These are phyloP conservation scores for Senecio squalidus DNA, from an alignment of 140 eudicot species.

Conservation along the genomic window DNA sequence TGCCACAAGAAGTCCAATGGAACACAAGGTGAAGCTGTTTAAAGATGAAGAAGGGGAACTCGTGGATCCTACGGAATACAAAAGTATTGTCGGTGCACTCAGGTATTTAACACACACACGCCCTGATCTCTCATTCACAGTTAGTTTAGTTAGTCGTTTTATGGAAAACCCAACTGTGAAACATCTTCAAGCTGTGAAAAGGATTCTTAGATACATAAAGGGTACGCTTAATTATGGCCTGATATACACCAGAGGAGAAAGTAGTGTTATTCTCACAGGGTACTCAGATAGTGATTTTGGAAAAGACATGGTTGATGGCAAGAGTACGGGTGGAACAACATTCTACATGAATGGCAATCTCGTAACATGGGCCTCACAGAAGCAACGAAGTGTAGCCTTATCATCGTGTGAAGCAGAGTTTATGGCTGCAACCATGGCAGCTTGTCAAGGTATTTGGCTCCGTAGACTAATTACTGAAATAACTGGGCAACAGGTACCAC, in stretches of 20 bases:
- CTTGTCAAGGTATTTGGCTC: neutral
- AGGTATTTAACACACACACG: neutral
- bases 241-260: neutral
- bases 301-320: neutral
- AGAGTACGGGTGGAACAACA: neutral
- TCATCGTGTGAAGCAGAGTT: neutral
- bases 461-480: neutral
- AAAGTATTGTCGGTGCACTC: neutral
- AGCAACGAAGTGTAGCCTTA: neutral
- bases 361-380: neutral
- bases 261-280: neutral
- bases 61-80: neutral
- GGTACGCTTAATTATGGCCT: neutral
- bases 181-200: neutral
- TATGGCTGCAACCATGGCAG: neutral
- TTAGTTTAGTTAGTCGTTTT: neutral
- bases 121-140: neutral
- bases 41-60: neutral
- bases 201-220: neutral
- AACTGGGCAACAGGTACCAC: neutral
- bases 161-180: neutral
- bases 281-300: neutral
- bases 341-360: neutral
- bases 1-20: neutral
- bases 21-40: neutral